These are phyloP conservation scores for Moniliella sp. DNA, from an alignment of 1,284 basidiomycete species.

Conservation along the genomic window DNA sequence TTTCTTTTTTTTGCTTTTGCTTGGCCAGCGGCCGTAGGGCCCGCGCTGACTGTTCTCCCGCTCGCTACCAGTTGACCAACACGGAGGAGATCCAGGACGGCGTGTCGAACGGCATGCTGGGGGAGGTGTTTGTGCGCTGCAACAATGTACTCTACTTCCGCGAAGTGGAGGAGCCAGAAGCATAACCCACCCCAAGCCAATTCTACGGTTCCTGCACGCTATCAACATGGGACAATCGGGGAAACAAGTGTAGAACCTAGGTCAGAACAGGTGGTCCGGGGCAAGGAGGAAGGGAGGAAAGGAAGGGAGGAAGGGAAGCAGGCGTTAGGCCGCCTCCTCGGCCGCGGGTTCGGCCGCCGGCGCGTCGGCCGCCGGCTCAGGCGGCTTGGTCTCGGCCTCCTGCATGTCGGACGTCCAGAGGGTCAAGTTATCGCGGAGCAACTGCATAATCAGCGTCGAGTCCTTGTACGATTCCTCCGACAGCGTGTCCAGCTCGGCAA, in stretches of 20 bases:
- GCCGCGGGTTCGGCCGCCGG: slow-evolving; percentile 28
- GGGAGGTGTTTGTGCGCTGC: slow-evolving; percentile 94
- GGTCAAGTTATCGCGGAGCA: slow-evolving; percentile 92
- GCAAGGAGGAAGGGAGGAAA: not conserved
- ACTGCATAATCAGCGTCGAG: slow-evolving; percentile 85
- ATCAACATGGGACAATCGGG: not conserved
- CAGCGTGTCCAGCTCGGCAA: slow-evolving; percentile 95
- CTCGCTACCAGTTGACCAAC: slow-evolving; percentile 55
- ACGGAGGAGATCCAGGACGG: slow-evolving; percentile 96
- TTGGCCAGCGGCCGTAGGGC: no score
- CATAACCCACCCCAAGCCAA: not conserved
- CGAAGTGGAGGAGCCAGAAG: not conserved
- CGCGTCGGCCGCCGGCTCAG: slow-evolving; percentile 27
- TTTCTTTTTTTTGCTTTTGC: no score
- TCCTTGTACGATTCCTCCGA: slow-evolving; percentile 97
- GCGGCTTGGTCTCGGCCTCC: slow-evolving; percentile 29
- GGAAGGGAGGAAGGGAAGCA: not conserved
- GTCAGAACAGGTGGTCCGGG: not conserved
- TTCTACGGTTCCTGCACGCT: not conserved
- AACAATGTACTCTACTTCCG: not conserved
- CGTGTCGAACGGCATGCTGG: slow-evolving; percentile 77
- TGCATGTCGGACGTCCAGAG: slow-evolving; percentile 84
- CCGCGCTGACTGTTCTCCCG: not conserved
- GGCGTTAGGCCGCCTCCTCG: slow-evolving; percentile 6
- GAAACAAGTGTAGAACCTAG: not conserved